These are phyloP conservation scores for Corinectria fuckeliana DNA, from an alignment of 2,329 filamentous ascomycete genomes.

Conservation along the genomic window DNA sequence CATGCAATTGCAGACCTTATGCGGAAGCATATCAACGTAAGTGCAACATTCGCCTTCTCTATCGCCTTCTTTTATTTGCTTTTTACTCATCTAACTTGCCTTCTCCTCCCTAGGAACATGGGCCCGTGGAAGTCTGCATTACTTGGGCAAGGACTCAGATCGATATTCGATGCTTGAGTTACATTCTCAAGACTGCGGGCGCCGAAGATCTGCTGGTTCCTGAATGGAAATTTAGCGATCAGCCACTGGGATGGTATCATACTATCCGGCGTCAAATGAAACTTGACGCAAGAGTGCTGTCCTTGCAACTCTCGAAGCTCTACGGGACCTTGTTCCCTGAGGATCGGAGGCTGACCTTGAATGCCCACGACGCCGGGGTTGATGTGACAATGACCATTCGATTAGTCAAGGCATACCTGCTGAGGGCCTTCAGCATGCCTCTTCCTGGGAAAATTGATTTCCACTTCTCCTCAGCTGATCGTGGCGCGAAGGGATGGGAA, in stretches of 20 bases:
- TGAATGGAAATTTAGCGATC: not conserved
- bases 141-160: not conserved
- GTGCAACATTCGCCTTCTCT: not conserved
- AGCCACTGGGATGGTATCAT: not conserved
- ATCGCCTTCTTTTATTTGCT: not conserved
- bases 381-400: slow-evolving; percentile 11
- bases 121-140: not conserved
- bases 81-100: not conserved
- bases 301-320: slow-evolving; percentile 2
- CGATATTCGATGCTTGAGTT: slow-evolving; percentile 2
- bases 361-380: slow-evolving; percentile 9
- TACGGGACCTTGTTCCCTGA: slow-evolving; percentile 8
- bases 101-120: not conserved
- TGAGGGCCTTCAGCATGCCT: slow-evolving; percentile 10
- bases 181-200: not conserved
- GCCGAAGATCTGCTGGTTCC: slow-evolving; percentile 3
- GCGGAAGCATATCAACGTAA: not conserved
- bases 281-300: not conserved
- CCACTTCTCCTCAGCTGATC: slow-evolving; percentile 11
- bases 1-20: slow-evolving; percentile 1
- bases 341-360: slow-evolving; percentile 8
- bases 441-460: slow-evolving; percentile 13
- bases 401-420: slow-evolving; percentile 8
- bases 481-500: slow-evolving; percentile 10
- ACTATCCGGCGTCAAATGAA: not conserved